Evolutionary conservation across 192 early-diverging fungal species (phyloP).

Genomic region (Gonapodya prolifera): DNA sequence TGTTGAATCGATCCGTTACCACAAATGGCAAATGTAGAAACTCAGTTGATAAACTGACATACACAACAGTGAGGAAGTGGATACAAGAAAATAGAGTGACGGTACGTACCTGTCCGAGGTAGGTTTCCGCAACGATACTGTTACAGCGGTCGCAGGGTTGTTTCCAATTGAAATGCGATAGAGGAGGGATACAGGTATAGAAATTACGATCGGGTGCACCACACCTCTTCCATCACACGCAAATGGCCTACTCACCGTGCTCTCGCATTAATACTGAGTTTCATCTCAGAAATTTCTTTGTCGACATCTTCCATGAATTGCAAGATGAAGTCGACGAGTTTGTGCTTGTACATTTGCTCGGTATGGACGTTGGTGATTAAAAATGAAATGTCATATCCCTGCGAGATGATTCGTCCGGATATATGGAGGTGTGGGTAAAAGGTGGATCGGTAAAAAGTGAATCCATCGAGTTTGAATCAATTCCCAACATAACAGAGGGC

Average conservation of each 20-base stretch:
- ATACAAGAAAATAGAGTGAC: no score
- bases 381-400: slow-evolving; percentile 97
- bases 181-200: neutral
- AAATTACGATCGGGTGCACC: neutral
- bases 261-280: slow-evolving; percentile 83
- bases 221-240: neutral
- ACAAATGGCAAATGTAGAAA: no score
- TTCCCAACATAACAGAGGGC: neutral
- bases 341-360: slow-evolving; percentile 98
- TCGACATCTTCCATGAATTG: slow-evolving; percentile 99
- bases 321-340: slow-evolving; percentile 96
- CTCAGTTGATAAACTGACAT: no score
- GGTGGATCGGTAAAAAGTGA: neutral
- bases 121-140: slow-evolving; percentile 77
- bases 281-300: slow-evolving; percentile 98
- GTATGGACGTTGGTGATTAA: slow-evolving; percentile 95
- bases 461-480: no score
- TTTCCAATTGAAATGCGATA: neutral
- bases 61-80: no score
- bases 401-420: neutral
- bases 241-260: slow-evolving; percentile 26
- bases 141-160: no score
- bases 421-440: neutral
- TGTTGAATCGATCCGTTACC: no score
- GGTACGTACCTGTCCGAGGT: slow-evolving; percentile 32